Evolutionary conservation across 768 basidiomycete species (phyloP).

Genomic region (Kwoniella dejecticola): DNA sequence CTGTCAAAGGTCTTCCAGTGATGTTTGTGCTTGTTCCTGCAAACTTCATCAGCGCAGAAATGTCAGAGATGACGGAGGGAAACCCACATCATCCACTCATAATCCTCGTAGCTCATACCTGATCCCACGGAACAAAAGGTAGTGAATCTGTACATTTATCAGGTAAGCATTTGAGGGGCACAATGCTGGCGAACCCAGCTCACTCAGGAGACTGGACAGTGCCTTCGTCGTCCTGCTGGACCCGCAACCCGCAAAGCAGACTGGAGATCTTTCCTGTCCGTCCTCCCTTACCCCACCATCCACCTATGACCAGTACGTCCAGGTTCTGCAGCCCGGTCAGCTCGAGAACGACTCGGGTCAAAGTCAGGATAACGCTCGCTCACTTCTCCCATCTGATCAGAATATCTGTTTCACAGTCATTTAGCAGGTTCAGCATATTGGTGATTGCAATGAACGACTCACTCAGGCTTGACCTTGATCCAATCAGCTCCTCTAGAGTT

Average conservation of each 20-base stretch:
- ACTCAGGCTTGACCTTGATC: slow-evolving; percentile 72
- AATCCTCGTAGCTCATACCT: slow-evolving; percentile 82
- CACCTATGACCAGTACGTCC: slow-evolving; percentile 86
- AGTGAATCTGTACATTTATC: slow-evolving; percentile 65
- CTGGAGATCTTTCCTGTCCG: slow-evolving; percentile 88
- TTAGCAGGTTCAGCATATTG: too few species aligned
- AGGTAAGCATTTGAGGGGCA: neutral
- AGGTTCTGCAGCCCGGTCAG: slow-evolving; percentile 74
- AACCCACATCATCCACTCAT: slow-evolving; percentile 68
- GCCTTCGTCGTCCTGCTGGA: slow-evolving; percentile 63
- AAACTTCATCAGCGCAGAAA: neutral
- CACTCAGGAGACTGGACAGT: slow-evolving; percentile 68
- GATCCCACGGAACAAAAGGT: slow-evolving; percentile 88
- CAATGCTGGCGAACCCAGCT: slow-evolving; percentile 23
- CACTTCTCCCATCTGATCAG: slow-evolving; percentile 55
- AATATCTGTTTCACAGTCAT: too few species aligned
- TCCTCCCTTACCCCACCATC: slow-evolving; percentile 82
- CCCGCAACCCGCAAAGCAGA: slow-evolving; percentile 83
- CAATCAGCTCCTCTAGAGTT: slow-evolving; percentile 88
- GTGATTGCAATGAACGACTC: slow-evolving; percentile 20
- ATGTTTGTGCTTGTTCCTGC: slow-evolving; percentile 62
- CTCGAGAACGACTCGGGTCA: neutral
- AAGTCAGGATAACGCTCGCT: too few species aligned
- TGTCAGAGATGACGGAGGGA: neutral
- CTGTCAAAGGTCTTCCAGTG: slow-evolving; percentile 78